Percentiles rank a stretch among this genome's conserved stretches.
These are phyloP conservation scores for Penicillium sp. DNA, from an alignment of 2,329 filamentous ascomycete genomes.

Conservation along the genomic window DNA sequence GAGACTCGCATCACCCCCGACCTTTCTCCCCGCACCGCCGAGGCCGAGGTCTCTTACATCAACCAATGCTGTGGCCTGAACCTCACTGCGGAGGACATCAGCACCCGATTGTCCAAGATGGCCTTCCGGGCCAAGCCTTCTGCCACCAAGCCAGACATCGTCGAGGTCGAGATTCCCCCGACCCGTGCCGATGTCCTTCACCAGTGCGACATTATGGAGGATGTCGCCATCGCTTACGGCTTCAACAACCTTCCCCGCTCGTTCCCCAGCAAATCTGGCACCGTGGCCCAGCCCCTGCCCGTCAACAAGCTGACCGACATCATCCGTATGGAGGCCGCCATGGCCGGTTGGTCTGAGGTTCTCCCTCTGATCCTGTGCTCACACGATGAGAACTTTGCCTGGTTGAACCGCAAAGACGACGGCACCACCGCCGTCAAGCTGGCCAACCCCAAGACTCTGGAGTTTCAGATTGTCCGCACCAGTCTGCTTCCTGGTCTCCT, in stretches of 20 bases:
- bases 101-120: slow-evolving; percentile 83
- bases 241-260: slow-evolving; percentile 93
- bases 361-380: slow-evolving; percentile 96
- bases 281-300: slow-evolving; percentile 79
- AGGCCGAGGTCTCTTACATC: slow-evolving; percentile 88
- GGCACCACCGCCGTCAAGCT: slow-evolving; percentile 79
- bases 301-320: slow-evolving; percentile 97
- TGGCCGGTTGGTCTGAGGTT: slow-evolving; percentile 95
- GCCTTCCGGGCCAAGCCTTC: slow-evolving; percentile 79
- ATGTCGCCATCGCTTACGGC: slow-evolving; percentile 92
- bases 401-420: slow-evolving; percentile 88
- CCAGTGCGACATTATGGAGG: slow-evolving; percentile 98
- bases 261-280: slow-evolving; percentile 81
- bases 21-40: slow-evolving; percentile 71
- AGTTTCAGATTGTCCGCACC: slow-evolving; percentile 92
- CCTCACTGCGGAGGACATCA: slow-evolving; percentile 72
- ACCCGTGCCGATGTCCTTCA: slow-evolving; percentile 94
- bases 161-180: slow-evolving; percentile 81
- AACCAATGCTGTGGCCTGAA: slow-evolving; percentile 86
- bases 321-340: slow-evolving; percentile 81
- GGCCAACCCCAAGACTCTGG: slow-evolving; percentile 87
- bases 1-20: slow-evolving; percentile 79
- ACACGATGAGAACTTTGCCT: slow-evolving; percentile 96
- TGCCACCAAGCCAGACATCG: slow-evolving; percentile 63
- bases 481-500: slow-evolving; percentile 81